Evolutionary conservation across 2,329 filamentous ascomycete genomes (phyloP).

Genomic region (Aureobasidium sp.): DNA sequence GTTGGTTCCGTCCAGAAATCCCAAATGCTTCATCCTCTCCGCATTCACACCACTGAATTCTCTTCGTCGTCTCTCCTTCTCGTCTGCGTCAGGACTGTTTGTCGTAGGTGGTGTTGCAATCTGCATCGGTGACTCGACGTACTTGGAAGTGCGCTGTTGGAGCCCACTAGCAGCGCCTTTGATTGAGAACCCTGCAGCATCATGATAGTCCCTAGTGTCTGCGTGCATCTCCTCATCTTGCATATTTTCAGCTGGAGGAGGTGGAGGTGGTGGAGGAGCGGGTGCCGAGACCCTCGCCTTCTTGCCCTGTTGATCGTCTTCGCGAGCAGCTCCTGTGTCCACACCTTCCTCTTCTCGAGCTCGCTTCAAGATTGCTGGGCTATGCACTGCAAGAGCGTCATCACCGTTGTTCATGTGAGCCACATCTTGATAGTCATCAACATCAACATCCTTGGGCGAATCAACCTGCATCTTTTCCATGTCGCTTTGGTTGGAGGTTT

Average conservation of each 20-base stretch:
- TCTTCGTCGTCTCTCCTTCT: conserved; percentile 23
- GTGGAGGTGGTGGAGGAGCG: conserved; percentile 34
- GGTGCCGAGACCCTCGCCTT: conserved; percentile 25
- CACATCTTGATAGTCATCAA: conserved; percentile 21
- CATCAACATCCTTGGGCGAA: conserved; percentile 24
- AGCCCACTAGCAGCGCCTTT: conserved; percentile 22
- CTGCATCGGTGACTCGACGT: conserved; percentile 30
- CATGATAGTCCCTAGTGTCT: conserved; percentile 15
- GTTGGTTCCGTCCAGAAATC: conserved; percentile 21
- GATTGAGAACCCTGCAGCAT: conserved; percentile 24
- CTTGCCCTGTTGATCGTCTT: conserved; percentile 26
- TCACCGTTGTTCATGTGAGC: conserved; percentile 24
- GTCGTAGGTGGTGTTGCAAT: conserved; percentile 39
- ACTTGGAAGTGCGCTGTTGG: conserved; percentile 20
- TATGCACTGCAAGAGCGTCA: conserved; percentile 1
- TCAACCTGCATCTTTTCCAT: conserved; percentile 25
- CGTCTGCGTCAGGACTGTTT: conserved; percentile 30
- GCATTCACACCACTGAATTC: conserved; percentile 31
- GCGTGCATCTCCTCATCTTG: conserved; percentile 3
- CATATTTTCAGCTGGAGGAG: conserved; percentile 30
- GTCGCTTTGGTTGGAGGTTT: conserved; percentile 37
- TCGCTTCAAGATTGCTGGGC: conserved; percentile 24
- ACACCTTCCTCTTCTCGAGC: conserved; percentile 24
- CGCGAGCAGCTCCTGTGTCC: conserved; percentile 29
- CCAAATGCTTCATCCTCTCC: conserved; percentile 30